phyloP scores from a whole-genome alignment of 2,329 filamentous ascomycete species.

The Aspergillus pseudoterreus region DNA sequence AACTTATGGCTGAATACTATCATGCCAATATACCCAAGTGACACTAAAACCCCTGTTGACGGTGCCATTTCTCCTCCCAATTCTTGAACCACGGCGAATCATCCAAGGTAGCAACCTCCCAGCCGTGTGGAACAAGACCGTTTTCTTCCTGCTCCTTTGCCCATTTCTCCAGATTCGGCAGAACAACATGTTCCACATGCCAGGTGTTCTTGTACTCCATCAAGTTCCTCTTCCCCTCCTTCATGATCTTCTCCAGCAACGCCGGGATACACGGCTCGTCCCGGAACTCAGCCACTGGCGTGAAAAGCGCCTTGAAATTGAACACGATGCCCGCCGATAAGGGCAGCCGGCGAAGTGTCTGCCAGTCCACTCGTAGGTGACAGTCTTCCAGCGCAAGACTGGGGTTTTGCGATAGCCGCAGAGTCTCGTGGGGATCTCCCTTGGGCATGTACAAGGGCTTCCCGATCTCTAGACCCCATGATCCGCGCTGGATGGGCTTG shows the following conservation, averaged over 20 bases:
- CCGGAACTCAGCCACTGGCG: conserved; percentile 64
- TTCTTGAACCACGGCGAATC: conserved; percentile 73
- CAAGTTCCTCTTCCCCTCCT: conserved; percentile 64
- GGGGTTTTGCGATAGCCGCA: conserved; percentile 57
- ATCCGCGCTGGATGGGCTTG: conserved; percentile 76
- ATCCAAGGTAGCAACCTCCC: conserved; percentile 66
- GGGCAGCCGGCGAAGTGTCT: conserved; percentile 75
- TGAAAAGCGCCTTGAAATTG: conserved; percentile 87
- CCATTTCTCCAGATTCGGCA: conserved; percentile 63
- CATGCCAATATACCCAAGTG: not conserved
- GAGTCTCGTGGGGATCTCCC: conserved; percentile 60
- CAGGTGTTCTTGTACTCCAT: conserved; percentile 81
- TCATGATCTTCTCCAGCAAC: conserved; percentile 64
- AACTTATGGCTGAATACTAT: too few relatives aligned
- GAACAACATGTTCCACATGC: conserved; percentile 70
- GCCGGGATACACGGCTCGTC: conserved; percentile 71
- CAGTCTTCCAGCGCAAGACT: conserved; percentile 57
- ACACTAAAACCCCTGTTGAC: conserved; percentile 56
- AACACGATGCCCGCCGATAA: conserved; percentile 73
- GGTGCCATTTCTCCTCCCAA: conserved; percentile 73
- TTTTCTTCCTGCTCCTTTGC: conserved; percentile 62
- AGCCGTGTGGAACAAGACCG: conserved; percentile 58
- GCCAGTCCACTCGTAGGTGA: conserved; percentile 79
- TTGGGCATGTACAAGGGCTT: conserved; percentile 71
- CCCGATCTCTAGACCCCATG: conserved; percentile 77